Base-by-base conservation (phyloP, 2,329 filamentous ascomycete species). In the Lasiodiplodia sp. region DNA sequence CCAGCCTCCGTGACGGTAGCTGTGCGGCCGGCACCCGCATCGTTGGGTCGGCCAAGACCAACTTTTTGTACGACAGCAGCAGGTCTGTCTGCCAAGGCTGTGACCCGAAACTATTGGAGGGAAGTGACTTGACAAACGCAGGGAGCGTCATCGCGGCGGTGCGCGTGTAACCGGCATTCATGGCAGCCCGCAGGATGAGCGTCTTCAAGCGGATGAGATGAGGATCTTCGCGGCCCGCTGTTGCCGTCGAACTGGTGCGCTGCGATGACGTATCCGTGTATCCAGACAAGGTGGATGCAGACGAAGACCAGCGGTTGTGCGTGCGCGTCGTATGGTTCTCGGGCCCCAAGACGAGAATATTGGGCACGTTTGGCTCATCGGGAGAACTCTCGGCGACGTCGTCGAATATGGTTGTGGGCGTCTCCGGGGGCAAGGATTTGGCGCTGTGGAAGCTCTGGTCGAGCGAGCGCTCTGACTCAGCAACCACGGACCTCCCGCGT, bases 331-430 rank as follows among this genome's bases (percentile, higher is more conserved):
- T 74, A 28, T 84, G 86, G 40, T 84, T 86, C 56, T 87, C 87
- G 4, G 93, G 91, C 2, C 93, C 93, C 0, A 97, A 86, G 0
- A 97, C 90, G 64, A 97, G 86, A 73, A 97, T 97, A 75, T 97
- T 96, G 6, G 93, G 94, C 67, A 94, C 87, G 49, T 89, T 90
- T 0, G 90, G 91, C 55, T 90, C 88, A 72, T 92, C 92, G 68
- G 95, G 92, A 0, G 94, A 96, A 53, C 93, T 88, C 0, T 91
- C 93, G 28, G 58, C 51, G 12, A 51, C 57, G 76, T 98, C 94
- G 78, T 97, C 95, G 74, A 97, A 97, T 73, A 97, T 94, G 4
- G 94, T 98, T 0, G 95, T 95, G 0, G 94, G 94, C 0, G 94
- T 98, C 81, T 98, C 95, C 0, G 94, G 94, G 4, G 90, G 86